Base-by-base conservation (phyloP, 2,329 filamentous ascomycete genomes). In the Sarocladium brachiariae region DNA sequence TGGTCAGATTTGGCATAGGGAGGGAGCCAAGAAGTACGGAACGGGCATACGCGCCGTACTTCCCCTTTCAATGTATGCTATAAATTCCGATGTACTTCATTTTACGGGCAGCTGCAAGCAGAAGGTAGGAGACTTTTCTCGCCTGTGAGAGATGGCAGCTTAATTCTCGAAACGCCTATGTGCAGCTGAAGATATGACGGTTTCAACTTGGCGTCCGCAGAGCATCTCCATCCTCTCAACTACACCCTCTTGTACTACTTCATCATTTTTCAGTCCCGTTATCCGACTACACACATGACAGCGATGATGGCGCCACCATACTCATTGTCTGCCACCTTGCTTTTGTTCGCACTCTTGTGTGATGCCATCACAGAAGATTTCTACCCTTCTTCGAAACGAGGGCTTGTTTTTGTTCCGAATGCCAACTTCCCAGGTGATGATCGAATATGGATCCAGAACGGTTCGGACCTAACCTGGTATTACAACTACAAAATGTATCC, bases 401-500 rank as follows among this genome's bases (percentile, higher is more conserved):
- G 87, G 24, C 83, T 93, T 49, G 77, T 82, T 60, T 87, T 83
- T 65, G 78, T 87, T 16, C 75, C 80, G 5, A 78, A 81, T 53
- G 55, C 67, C 4, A 63, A 76, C 1, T 68, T 74, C 51, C 74
- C 80, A 1, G 52, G 70, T n/a, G 87, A 92, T 67, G 80, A 89
- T 68, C 63, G 73, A 43, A 72, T 86, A 58, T 91, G 86, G 84
- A 69, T 74, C 11, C 64, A 71, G 39, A 49, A 70, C 6, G 73
- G 71, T 30, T 79, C 77, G 14, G 77, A 81, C 37, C 67, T 92
- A 51, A 85, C 81, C 2, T 93, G 88, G 88, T 93, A 93, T 72
- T 92, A 92, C 76, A 92, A 91, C 71, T 93, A 91, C 66, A 64
- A 66, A 21, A 57, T 70, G n/a, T 61, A 64, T 9, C 83, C 84